Percentiles rank a stretch among this genome's conserved stretches.
Evolutionary conservation across 2,329 filamentous ascomycete species (phyloP).

Genomic region (Mycocentrospora acerina): DNA sequence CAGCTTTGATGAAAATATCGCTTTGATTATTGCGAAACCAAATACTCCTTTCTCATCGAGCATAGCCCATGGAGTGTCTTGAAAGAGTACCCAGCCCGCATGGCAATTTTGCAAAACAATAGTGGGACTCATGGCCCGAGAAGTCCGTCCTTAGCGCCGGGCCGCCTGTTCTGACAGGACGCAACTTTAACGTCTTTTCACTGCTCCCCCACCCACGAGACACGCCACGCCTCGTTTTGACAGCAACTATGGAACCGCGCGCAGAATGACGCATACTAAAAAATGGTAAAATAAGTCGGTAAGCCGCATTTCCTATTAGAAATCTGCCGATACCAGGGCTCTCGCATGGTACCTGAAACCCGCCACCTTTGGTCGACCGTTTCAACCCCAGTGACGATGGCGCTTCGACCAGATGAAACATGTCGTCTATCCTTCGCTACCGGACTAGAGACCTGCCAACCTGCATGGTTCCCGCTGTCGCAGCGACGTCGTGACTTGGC

Average conservation of each 20-base stretch:
- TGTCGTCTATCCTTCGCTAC: slow-evolving; percentile 22
- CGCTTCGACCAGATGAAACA: slow-evolving; percentile 25
- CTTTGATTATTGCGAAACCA: background rate
- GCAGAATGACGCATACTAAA: slow-evolving; percentile 4
- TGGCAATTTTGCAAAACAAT: background rate
- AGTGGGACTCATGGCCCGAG: too few species aligned
- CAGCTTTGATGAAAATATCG: background rate
- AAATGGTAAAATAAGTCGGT: slow-evolving; percentile 3
- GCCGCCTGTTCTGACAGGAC: slow-evolving; percentile 5
- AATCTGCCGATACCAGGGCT: slow-evolving; percentile 13
- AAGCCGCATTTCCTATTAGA: background rate
- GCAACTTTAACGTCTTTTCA: slow-evolving; percentile 4
- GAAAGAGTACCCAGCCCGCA: background rate
- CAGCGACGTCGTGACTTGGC: slow-evolving; percentile 17
- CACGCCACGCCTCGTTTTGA: background rate
- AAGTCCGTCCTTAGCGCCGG: background rate
- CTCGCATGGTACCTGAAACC: slow-evolving; percentile 38
- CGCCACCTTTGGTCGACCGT: slow-evolving; percentile 26
- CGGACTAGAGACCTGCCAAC: slow-evolving; percentile 12
- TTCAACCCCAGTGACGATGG: slow-evolving; percentile 36
- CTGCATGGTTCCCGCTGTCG: slow-evolving; percentile 27
- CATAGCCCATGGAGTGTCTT: background rate
- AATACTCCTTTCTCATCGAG: background rate
- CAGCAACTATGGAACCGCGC: slow-evolving; percentile 4
- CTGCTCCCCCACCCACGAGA: slow-evolving; percentile 2